Conservation (phyloP, 306 rosid genomes). For the Quillaja saponaria region DNA sequence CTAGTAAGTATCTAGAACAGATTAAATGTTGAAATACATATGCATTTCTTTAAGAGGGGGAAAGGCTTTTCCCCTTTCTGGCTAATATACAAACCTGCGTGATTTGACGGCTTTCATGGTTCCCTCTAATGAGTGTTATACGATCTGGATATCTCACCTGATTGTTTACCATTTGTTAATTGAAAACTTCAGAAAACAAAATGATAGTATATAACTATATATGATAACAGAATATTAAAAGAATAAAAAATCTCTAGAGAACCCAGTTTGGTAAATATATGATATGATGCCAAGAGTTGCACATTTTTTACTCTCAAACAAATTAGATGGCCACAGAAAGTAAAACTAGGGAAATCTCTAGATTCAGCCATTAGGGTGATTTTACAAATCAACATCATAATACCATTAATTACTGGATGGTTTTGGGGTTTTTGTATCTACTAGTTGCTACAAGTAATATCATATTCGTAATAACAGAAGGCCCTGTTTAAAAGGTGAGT, state of each 20-base stretch:
- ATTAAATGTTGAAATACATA: conserved; percentile 18
- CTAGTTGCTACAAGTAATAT: no score
- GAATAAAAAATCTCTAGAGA: conserved; percentile 6
- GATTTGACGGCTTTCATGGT: conserved; percentile 98
- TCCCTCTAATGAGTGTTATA: conserved; percentile 97
- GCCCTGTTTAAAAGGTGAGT: no score
- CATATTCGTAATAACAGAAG: no score
- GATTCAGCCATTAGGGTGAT: no score
- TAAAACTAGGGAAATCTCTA: no score
- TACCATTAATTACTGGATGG: no score
- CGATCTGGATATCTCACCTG: conserved; percentile 99
- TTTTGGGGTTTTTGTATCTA: no score
- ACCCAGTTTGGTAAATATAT: not conserved
- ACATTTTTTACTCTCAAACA: no score
- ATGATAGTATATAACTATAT: not conserved
- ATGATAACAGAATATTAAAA: not conserved
- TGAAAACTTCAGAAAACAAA: conserved; percentile 16
- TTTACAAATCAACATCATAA: no score
- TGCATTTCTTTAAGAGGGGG: not conserved
- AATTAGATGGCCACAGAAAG: no score
- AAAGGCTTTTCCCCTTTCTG: conserved; percentile 10
- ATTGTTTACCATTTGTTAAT: conserved; percentile 33
- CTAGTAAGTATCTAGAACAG: conserved; percentile 36
- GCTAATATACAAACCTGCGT: conserved; percentile 73
- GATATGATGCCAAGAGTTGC: no score